phyloP scores from a whole-genome alignment of 257 asterid genomes.

The Fraxinus cuspidata region DNA sequence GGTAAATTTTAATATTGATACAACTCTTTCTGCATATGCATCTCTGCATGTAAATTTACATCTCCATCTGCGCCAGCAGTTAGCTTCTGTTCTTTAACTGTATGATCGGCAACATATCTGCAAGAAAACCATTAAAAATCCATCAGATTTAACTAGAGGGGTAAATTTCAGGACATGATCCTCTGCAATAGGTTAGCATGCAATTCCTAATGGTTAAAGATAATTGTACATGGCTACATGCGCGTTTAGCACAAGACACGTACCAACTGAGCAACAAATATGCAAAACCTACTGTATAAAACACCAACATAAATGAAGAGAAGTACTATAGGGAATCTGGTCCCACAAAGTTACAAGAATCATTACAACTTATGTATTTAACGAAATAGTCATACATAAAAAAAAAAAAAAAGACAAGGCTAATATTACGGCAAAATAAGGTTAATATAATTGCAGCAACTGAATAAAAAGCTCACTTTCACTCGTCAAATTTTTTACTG shows the following conservation, averaged over 20 bases:
- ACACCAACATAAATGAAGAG: background rate
- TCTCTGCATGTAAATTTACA: background rate
- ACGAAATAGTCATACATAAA: background rate
- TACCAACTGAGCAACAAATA: background rate
- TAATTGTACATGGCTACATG: background rate
- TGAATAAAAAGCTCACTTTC: background rate
- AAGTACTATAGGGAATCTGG: background rate
- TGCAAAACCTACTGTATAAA: background rate
- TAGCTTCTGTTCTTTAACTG: background rate
- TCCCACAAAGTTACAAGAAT: background rate
- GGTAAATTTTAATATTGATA: conserved; percentile 39
- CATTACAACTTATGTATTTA: background rate
- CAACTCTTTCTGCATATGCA: background rate
- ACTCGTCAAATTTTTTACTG: background rate
- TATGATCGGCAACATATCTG: background rate
- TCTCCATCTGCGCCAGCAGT: conserved; percentile 8
- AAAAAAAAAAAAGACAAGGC: background rate
- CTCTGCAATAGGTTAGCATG: background rate
- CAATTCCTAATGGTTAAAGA: background rate
- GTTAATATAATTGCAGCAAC: background rate
- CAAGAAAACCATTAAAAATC: background rate
- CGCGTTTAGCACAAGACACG: background rate
- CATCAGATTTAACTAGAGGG: background rate
- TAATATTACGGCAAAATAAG: background rate
- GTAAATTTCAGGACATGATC: background rate